phyloP scores from a whole-genome alignment of 306 rosid genomes.

The Hippophae gyantsensis region DNA sequence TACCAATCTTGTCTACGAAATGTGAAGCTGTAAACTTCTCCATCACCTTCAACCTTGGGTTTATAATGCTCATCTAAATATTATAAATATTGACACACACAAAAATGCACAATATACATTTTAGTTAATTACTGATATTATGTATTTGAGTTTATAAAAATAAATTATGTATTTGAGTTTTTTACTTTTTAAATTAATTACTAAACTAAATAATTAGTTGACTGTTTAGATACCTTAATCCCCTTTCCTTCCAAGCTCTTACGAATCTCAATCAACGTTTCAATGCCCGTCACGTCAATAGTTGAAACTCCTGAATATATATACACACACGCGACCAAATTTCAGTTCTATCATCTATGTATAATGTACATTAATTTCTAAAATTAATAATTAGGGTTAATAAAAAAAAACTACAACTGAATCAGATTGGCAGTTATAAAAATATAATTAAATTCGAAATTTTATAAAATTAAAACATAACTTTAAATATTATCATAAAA shows the following conservation, averaged over 20 bases:
- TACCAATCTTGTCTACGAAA: conserved; percentile 52
- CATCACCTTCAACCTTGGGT: conserved; percentile 73
- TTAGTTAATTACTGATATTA: neutral
- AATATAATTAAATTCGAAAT: too few relatives aligned
- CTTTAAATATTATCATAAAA: too few relatives aligned
- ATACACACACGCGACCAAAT: neutral
- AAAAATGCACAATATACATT: neutral
- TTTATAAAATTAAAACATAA: too few relatives aligned
- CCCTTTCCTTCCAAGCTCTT: conserved; percentile 31
- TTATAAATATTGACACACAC: neutral
- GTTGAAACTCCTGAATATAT: conserved; percentile 54
- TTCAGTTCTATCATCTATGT: neutral
- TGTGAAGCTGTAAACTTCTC: conserved; percentile 58
- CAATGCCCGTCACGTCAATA: conserved; percentile 64
- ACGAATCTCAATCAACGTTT: conserved; percentile 41
- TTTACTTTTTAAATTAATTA: neutral
- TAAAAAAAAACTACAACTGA: too few relatives aligned
- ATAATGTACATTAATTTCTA: too few relatives aligned
- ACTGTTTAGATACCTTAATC: conserved; percentile 34
- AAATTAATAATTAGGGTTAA: too few relatives aligned
- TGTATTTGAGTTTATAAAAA: neutral
- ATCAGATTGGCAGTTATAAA: too few relatives aligned
- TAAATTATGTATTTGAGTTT: neutral
- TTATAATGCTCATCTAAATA: conserved; percentile 44
- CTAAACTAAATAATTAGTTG: neutral